phyloP scores from a whole-genome alignment of 768 basidiomycete species.

The Mycena indigotica region DNA sequence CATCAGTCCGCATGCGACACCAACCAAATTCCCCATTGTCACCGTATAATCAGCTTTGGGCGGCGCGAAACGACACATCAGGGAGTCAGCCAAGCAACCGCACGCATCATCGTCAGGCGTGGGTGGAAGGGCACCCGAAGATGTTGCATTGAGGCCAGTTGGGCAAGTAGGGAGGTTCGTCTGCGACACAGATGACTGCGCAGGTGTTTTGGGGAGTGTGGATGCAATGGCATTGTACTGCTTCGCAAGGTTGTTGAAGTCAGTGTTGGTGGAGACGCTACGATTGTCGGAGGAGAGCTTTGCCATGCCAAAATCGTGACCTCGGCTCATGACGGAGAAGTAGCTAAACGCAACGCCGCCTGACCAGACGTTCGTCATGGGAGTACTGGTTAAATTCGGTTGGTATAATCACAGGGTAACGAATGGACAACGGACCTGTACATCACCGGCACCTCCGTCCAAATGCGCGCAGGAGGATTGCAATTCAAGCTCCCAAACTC shows the following conservation, averaged over 20 bases:
- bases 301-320: constrained; percentile 88
- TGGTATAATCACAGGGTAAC: not conserved
- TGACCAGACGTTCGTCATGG: constrained; percentile 82
- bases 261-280: constrained; percentile 66
- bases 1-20: constrained; percentile 77
- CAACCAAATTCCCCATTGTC: constrained; percentile 61
- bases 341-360: constrained; percentile 91
- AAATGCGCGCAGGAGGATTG: constrained; percentile 53
- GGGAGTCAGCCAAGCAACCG: constrained; percentile 64
- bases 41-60: constrained; percentile 60
- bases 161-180: constrained; percentile 69
- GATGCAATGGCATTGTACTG: constrained; percentile 61
- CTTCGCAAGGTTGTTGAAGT: constrained; percentile 66
- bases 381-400: constrained; percentile 37
- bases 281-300: constrained; percentile 65
- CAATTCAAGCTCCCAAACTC: constrained; percentile 32
- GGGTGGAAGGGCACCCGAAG: constrained; percentile 70
- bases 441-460: constrained; percentile 78
- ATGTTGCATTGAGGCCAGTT: constrained; percentile 36
- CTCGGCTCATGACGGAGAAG: constrained; percentile 74
- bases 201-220: constrained; percentile 56
- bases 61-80: constrained; percentile 78
- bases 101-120: constrained; percentile 85
- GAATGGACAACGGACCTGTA: constrained; percentile 29
- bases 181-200: constrained; percentile 40